Evolutionary conservation across 192 early-diverging fungal genomes (phyloP).

Genomic region (Coemansia sp.): DNA sequence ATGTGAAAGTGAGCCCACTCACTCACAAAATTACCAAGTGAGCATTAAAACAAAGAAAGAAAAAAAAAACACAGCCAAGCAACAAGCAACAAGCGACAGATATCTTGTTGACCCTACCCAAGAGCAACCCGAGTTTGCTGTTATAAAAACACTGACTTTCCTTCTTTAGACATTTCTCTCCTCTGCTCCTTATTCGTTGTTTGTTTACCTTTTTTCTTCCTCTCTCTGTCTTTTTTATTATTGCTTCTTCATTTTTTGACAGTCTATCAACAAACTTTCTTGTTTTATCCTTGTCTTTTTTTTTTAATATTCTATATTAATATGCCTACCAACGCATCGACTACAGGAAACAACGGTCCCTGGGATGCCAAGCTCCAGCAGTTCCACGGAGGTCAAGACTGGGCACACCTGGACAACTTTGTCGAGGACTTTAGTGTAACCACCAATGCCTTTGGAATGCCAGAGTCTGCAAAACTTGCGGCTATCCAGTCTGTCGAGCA

Average conservation of each 20-base stretch:
- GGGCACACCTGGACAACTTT: constrained; percentile 81
- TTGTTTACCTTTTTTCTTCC: neutral
- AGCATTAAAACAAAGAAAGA: too few species aligned
- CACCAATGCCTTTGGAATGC: constrained; percentile 86
- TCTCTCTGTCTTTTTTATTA: constrained; percentile 2
- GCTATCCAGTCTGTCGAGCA: constrained; percentile 66
- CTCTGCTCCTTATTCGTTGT: too few species aligned
- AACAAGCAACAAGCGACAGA: too few species aligned
- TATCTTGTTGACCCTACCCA: too few species aligned
- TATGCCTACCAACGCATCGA: constrained; percentile 13
- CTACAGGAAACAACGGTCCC: constrained; percentile 27
- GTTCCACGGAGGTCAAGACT: constrained; percentile 88
- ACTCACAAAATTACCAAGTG: too few species aligned
- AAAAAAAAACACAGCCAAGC: too few species aligned
- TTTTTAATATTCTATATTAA: constrained; percentile 9
- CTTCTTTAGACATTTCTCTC: too few species aligned
- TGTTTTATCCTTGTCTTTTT: neutral
- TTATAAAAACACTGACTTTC: too few species aligned
- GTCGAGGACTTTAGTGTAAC: constrained; percentile 92
- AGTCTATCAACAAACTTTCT: neutral
- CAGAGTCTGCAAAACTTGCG: constrained; percentile 70
- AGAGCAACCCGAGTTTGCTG: too few species aligned
- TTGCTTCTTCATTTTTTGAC: neutral
- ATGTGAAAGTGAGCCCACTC: too few species aligned
- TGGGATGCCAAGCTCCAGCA: constrained; percentile 91